These are phyloP conservation scores for Pythium insidiosum DNA, from an alignment of 352 stramenopile species.

Conservation along the genomic window DNA sequence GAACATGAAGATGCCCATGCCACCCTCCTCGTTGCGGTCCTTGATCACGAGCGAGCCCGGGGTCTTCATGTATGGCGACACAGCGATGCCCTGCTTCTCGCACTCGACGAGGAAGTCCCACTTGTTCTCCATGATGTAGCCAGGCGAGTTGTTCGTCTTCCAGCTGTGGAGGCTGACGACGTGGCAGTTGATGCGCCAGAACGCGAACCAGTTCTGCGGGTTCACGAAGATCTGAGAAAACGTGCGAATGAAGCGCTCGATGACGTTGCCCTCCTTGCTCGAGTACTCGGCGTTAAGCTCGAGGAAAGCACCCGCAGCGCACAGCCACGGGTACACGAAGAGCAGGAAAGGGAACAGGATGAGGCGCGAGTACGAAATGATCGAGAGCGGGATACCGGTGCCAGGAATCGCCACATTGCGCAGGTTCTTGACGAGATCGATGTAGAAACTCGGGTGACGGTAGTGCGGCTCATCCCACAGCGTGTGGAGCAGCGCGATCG, in stretches of 20 bases:
- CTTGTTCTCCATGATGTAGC: conserved; percentile 98
- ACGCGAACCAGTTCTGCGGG: conserved; percentile 96
- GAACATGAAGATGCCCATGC: conserved; percentile 97
- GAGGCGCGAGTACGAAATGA: conserved; percentile 79
- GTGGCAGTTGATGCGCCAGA: conserved; percentile 96
- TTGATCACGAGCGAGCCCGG: conserved; percentile 93
- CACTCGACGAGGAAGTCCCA: conserved; percentile 96
- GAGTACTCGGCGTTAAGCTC: conserved; percentile 58
- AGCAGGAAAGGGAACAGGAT: conserved; percentile 83
- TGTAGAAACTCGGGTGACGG: conserved; percentile 91
- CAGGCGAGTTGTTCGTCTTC: conserved; percentile 85
- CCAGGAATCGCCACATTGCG: conserved; percentile 97
- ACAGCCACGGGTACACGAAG: conserved; percentile 85
- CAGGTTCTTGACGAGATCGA: conserved; percentile 95
- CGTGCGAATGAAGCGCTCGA: conserved; percentile 89
- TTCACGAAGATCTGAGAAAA: conserved; percentile 76
- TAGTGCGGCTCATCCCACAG: conserved; percentile 96
- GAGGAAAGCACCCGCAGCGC: conserved; percentile 73
- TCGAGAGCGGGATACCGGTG: conserved; percentile 91
- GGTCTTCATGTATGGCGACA: conserved; percentile 91
- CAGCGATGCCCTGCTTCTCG: conserved; percentile 86
- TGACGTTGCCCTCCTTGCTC: conserved; percentile 53
- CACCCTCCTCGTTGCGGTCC: conserved; percentile 96
- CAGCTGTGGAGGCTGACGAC: conserved; percentile 92
- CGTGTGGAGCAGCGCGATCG: conserved; percentile 90